phyloP scores from a whole-genome alignment of 768 basidiomycete genomes.

The Ramaria rubella region DNA sequence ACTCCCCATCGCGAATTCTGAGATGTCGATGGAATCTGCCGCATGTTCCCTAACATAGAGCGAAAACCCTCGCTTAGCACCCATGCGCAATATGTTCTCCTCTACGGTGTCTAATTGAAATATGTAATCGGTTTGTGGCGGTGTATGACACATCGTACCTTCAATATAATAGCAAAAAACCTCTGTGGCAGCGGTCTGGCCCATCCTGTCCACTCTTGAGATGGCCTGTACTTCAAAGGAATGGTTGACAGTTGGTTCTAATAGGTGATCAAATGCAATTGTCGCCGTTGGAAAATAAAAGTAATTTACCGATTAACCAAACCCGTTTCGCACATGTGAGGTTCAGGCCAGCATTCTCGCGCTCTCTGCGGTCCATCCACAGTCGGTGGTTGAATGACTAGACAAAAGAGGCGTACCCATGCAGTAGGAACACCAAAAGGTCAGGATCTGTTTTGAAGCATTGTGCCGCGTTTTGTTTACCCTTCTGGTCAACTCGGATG shows the following conservation, averaged over 20 bases:
- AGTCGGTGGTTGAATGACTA: conserved; percentile 25
- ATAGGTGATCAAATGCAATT: conserved; percentile 31
- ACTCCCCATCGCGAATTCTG: conserved; percentile 47
- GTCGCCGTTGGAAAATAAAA: background rate
- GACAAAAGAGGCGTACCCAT: conserved; percentile 47
- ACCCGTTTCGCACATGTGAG: conserved; percentile 74
- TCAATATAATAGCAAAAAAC: conserved; percentile 81
- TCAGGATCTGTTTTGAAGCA: conserved; percentile 60
- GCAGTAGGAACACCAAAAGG: conserved; percentile 69
- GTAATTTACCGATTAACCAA: conserved; percentile 20
- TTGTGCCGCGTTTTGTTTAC: conserved; percentile 51
- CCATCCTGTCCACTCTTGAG: conserved; percentile 84
- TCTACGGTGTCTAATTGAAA: conserved; percentile 68
- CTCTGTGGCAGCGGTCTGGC: conserved; percentile 71
- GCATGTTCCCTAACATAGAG: conserved; percentile 73
- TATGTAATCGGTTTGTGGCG: background rate
- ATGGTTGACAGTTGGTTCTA: conserved; percentile 83
- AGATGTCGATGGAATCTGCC: conserved; percentile 56
- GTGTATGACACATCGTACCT: conserved; percentile 32
- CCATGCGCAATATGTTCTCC: conserved; percentile 76
- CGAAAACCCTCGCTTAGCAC: conserved; percentile 68
- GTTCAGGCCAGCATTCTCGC: conserved; percentile 80
- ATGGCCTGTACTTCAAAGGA: conserved; percentile 90
- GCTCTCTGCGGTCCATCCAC: conserved; percentile 64
- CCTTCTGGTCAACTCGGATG: conserved; percentile 67